Evolutionary conservation across 2,329 filamentous ascomycete species (phyloP), one percentile per base, ranked within the genome.

Genomic region (Fusarium sp.): DNA sequence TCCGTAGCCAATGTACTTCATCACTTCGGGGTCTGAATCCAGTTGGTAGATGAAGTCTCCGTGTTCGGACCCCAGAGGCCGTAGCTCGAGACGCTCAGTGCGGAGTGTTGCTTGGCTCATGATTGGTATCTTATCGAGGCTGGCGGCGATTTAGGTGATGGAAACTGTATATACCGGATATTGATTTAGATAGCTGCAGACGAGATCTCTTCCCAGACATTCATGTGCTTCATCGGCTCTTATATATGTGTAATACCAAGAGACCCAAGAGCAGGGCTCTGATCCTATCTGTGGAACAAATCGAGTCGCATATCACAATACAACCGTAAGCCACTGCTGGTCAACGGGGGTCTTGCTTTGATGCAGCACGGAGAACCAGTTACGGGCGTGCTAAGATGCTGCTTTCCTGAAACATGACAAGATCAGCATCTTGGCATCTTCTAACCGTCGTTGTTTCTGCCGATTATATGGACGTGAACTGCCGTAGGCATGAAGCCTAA

Each of bases 1-100:
- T 29, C 71, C 71, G 41, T 70, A 73, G 13, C 71, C 71, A 18
- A 73, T 73, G 34, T 74, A 70, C 34, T 65, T 69, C 71, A 73
- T 73, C 20, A 73, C 71, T 32, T 70, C 51, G 3, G 71, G 59
- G 27, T 70, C 48, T 6, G 71, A 62, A 52, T 73, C 71, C 11
- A 73, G 65, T 41, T 72, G 58, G 45, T 70, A 74, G 30, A 73
- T 29, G 29, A 60, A 67, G 40, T 74, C 68, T 20, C 59, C 56
- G 20, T 73, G 71, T 29, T 70, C 60, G 25, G 53, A 47, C n/a
- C 56, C 51, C 13, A 73, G 71, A 24, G 71, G 71, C 27, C 57
- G 43, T 25, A 73, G 34, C 41, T 67, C 57, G 40, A 73, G 71
- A 38, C 71, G 71, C 18, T 45, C 52, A 27, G 71, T 73, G 34